Evolutionary conservation across 2,329 filamentous ascomycete genomes (phyloP), one percentile per base, ranked within the genome.

Genomic region (Nannizziopsis arthrosporioides): DNA sequence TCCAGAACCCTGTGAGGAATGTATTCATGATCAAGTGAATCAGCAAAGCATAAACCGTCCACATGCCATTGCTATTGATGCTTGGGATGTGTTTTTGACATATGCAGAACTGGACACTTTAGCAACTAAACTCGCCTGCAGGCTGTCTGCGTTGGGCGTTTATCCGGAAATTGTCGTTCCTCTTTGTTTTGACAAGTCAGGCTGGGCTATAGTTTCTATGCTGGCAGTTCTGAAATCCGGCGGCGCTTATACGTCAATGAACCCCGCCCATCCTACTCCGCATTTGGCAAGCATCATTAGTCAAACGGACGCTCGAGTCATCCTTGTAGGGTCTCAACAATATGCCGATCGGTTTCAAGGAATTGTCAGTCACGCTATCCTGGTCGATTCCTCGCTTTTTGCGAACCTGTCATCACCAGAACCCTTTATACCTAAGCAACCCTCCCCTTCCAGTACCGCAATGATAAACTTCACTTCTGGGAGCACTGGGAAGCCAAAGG

Each of bases 121-220:
- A 27, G 22, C 55, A 9, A 68, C 50, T 44, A 60, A 53, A 37
- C 59, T 65, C 17, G 63, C 65, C 2, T 59, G 61, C 34, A 59
- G 66, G 22, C 57, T 73, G 5, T 57, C 57, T 2, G 52, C 55
- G 1, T 54, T 66, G 10, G 68, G 68, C 14, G 59, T 73, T 30
- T 59, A 62, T 10, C 58, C 68, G 0, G 62, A 66, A 27, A 56
- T 57, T 1, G 62, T 65, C 42, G 62, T 70, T 30, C 63, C 64
- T 2, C 34, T 69, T 3, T 67, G 61, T 42, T 69, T 69, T 37
- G 66, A 69, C 34, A 69, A 69, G 49, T 69, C 67, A 1, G 61
- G 59, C 5, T 70, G 67, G 67, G 60, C 66, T 9, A 57, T 69
- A 9, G 60, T 70, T 19, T 60, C 65, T 3, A 61, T 68, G 45